phyloP scores from a whole-genome alignment of 495 filamentous ascomycete genomes.

The Penicillium flavigenum region DNA sequence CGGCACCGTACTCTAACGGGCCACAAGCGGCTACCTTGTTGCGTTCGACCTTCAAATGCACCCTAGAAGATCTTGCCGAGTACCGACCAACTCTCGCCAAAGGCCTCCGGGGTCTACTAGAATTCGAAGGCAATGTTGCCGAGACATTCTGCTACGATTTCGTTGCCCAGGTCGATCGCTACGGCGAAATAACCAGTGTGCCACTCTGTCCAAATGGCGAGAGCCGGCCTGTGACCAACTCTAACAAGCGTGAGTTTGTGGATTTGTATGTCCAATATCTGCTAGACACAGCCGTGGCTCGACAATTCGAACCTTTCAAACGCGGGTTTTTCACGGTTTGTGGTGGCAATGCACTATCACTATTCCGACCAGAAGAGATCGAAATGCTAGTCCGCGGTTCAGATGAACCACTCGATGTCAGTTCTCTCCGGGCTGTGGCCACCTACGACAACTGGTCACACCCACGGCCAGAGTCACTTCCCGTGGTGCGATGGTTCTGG shows the following conservation, averaged over 20 bases:
- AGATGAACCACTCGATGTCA: slow-evolving; percentile 80
- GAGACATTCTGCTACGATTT: slow-evolving; percentile 82
- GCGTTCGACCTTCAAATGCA: slow-evolving; percentile 65
- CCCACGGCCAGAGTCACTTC: slow-evolving; percentile 52
- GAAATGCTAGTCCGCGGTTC: slow-evolving; percentile 86
- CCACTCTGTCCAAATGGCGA: slow-evolving; percentile 78
- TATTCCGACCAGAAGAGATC: slow-evolving; percentile 94
- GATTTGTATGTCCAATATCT: slow-evolving; percentile 81
- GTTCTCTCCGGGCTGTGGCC: slow-evolving; percentile 72
- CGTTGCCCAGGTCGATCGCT: slow-evolving; percentile 72
- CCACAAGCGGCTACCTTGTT: slow-evolving; percentile 51
- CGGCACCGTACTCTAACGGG: slow-evolving; percentile 57
- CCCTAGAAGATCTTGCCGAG: slow-evolving; percentile 81
- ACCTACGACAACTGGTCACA: slow-evolving; percentile 77
- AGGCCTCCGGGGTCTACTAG: slow-evolving; percentile 73
- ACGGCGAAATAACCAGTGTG: slow-evolving; percentile 63
- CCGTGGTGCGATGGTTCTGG: slow-evolving; percentile 87
- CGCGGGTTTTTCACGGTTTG: slow-evolving; percentile 93
- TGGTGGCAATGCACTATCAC: slow-evolving; percentile 81
- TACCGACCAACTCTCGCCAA: slow-evolving; percentile 75
- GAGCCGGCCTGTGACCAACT: slow-evolving; percentile 74
- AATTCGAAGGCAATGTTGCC: slow-evolving; percentile 84
- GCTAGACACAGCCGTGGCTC: slow-evolving; percentile 72
- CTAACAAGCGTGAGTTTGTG: slow-evolving; percentile 84
- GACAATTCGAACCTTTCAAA: slow-evolving; percentile 95